Conservation (phyloP, 345 rosid species). For the Hypericum perforatum region DNA sequence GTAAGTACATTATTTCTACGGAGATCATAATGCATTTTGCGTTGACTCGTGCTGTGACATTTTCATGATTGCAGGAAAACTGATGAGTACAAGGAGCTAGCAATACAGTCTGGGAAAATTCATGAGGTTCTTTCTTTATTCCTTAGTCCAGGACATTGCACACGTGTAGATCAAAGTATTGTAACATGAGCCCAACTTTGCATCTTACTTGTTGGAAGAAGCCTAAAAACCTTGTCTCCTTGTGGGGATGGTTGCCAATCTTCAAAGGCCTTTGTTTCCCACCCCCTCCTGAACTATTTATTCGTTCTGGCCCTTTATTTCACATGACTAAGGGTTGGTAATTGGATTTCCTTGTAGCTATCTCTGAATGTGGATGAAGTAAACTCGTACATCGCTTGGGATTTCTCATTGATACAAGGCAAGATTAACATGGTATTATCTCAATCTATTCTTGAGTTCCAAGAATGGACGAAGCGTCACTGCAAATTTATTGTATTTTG, state of each 20-base stretch:
- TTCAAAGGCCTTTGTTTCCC: no score
- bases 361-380: conserved; percentile 66
- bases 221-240: no score
- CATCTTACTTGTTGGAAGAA: no score
- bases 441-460: conserved; percentile 8
- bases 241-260: no score
- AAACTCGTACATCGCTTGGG: conserved; percentile 97
- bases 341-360: conserved; percentile 34
- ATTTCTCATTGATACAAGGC: conserved; percentile 77
- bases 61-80: conserved; percentile 40
- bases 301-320: not conserved
- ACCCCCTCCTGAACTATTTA: no score
- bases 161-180: not conserved
- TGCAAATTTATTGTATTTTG: no score
- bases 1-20: conserved; percentile 47
- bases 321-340: conserved; percentile 3
- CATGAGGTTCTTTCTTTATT: conserved; percentile 50
- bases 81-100: conserved; percentile 84
- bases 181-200: no score
- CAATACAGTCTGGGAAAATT: conserved; percentile 62
- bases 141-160: not conserved
- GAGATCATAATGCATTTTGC: conserved; percentile 10
- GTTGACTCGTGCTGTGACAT: not conserved
- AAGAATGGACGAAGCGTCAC: no score
- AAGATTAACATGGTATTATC: conserved; percentile 62